Conservation (phyloP, 2,329 filamentous ascomycete genomes). For the Claviceps purpurea region DNA sequence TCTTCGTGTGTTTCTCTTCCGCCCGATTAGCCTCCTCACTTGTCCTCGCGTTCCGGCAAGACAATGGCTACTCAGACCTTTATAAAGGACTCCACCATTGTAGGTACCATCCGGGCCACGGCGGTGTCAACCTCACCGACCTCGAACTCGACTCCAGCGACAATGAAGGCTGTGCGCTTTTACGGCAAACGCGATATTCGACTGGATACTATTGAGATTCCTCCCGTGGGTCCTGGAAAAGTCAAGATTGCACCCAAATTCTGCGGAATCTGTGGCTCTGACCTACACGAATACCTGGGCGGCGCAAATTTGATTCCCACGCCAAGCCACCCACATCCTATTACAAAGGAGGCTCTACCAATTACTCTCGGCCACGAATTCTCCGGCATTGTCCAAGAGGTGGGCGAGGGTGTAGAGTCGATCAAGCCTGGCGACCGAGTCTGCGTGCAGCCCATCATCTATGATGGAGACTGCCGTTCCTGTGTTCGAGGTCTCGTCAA, state of each 20-base stretch:
- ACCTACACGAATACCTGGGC: conserved; percentile 19
- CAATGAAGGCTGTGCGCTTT: conserved; percentile 40
- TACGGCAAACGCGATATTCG: conserved; percentile 42
- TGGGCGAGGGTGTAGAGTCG: conserved; percentile 35
- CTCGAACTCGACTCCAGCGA: not conserved
- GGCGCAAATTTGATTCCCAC: conserved; percentile 24
- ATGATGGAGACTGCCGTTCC: conserved; percentile 40
- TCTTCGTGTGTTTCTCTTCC: not conserved
- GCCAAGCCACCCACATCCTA: conserved; percentile 36
- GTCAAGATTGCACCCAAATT: conserved; percentile 25
- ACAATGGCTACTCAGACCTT: conserved; percentile 3
- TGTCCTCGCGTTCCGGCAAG: not conserved
- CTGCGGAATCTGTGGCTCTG: conserved; percentile 37
- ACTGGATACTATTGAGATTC: conserved; percentile 35
- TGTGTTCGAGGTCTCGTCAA: conserved; percentile 41
- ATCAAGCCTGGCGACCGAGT: conserved; percentile 43
- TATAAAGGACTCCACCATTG: conserved; percentile 1
- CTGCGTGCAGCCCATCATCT: conserved; percentile 46
- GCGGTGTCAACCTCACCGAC: not conserved
- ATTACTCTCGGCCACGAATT: conserved; percentile 54
- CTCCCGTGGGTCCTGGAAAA: conserved; percentile 29
- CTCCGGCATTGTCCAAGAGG: conserved; percentile 42
- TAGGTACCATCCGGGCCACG: conserved; percentile 6
- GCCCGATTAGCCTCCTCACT: not conserved
- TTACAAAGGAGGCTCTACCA: conserved; percentile 44